Base-by-base conservation (phyloP, 495 filamentous ascomycete species). In the Aspergillus asperescens region DNA sequence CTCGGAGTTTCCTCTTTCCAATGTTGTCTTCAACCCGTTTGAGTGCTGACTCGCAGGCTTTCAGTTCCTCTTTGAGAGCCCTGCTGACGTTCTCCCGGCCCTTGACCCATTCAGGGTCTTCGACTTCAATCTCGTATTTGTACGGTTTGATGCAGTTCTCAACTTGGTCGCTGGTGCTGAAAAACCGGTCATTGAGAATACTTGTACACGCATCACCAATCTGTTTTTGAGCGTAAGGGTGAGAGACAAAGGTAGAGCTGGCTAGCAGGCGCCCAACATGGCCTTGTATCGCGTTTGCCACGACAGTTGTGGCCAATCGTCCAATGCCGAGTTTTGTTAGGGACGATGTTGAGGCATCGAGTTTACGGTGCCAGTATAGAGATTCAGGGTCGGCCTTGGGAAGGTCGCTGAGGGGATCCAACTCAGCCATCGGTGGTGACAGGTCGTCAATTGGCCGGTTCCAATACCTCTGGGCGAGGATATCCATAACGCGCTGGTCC, bases 91-190 rank as follows among this genome's bases (percentile, higher is more conserved):
- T 90, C 15, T 93, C 89, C 52, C 90, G 73, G 1, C 89, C 90
- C 51, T 86, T 81, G 5, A 74, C 67, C 93, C 93, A 99, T 65
- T 97, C 94, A 5, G 81, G 73, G 18, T 89, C 86, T 56, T 95
- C 87, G 40, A 97, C 83, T 62, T 99, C 93, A 42, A 97, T 93
- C 52, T 96, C 89, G 58, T 86, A 97, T 64, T 97, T 99, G 75
- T 90, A 99, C 2, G 93, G 93, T 65, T 99, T 99, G 74, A 99
- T 92, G 63, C 93, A 97, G 62, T 96, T 96, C 67, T 99, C 93
- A n/a, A 99, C 90, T 65, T 96, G 92, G 63, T 99, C 93, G 57
- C 86, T 89, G 2, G 94, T 97, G 63, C 89, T 90, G 71, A 95
- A 96, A 58, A 94, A 95, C 2, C 91, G 83, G 53, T 99, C 93